Evolutionary conservation across 2,329 filamentous ascomycete species (phyloP).

Genomic region (Aspergillus carbonarius): DNA sequence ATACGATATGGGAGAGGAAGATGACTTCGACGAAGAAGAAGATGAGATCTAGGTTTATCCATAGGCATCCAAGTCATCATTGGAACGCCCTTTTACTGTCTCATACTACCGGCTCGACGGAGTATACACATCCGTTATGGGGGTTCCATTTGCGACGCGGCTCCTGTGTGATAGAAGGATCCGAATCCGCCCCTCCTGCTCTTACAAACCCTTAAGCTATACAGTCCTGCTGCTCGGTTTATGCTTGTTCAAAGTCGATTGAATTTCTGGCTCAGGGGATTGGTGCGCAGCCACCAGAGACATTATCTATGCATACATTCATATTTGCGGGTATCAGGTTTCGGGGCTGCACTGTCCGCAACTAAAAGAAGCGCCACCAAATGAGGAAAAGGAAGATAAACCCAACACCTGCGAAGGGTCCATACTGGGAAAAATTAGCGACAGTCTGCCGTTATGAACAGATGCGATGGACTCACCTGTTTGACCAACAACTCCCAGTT

Average conservation of each 20-base stretch:
- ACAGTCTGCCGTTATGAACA: neutral
- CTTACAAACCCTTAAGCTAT: neutral
- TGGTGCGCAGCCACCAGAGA: slow-evolving; percentile 33
- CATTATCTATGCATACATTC: slow-evolving; percentile 40
- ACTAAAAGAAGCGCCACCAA: slow-evolving; percentile 87
- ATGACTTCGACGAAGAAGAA: slow-evolving; percentile 95
- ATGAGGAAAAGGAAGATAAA: slow-evolving; percentile 83
- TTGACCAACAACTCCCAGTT: slow-evolving; percentile 97
- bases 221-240: neutral
- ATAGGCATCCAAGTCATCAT: neutral
- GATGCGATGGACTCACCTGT: slow-evolving; percentile 56
- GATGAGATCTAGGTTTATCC: slow-evolving; percentile 70
- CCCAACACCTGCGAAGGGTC: slow-evolving; percentile 77
- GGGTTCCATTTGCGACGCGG: neutral
- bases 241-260: neutral
- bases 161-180: neutral
- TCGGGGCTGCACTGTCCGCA: slow-evolving; percentile 8
- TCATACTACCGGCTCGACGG: neutral
- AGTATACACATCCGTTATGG: neutral
- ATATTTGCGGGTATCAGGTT: slow-evolving; percentile 25
- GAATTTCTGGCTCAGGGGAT: slow-evolving; percentile 5
- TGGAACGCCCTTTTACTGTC: neutral
- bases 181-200: neutral
- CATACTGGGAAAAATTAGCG: slow-evolving; percentile 60
- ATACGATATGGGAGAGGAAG: slow-evolving; percentile 95